A percentile compares a stretch with the other conserved stretches of the same genome.
These are phyloP conservation scores for Aspergillus diversus DNA, from an alignment of 495 filamentous ascomycete genomes.

Conservation along the genomic window DNA sequence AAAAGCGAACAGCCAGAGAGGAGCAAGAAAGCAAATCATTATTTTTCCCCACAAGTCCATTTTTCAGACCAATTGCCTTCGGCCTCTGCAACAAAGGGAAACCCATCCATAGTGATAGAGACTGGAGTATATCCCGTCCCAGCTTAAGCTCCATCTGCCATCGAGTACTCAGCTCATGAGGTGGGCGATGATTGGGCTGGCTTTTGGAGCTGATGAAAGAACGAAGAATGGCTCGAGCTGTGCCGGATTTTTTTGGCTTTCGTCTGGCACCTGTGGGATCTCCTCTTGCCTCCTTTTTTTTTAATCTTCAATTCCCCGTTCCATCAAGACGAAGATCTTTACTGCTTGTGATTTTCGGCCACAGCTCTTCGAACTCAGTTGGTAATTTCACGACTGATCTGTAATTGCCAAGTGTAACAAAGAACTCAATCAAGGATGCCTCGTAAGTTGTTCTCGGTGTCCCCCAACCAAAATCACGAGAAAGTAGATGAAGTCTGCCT, in stretches of 20 bases:
- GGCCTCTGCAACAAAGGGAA: neutral
- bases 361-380: neutral
- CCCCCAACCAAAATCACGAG: too few relatives aligned
- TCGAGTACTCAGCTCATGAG: neutral
- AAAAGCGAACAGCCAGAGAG: neutral
- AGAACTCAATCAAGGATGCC: too few relatives aligned
- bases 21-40: constrained; percentile 10
- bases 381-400: neutral
- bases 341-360: neutral
- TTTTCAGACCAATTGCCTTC: constrained; percentile 11
- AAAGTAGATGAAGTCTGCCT: too few relatives aligned
- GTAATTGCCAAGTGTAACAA: too few relatives aligned
- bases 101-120: neutral
- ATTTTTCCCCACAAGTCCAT: constrained; percentile 12
- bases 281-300: neutral
- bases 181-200: neutral
- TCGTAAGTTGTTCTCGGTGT: too few relatives aligned
- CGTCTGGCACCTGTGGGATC: neutral
- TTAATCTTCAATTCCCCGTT: neutral
- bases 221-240: neutral
- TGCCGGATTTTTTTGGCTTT: neutral
- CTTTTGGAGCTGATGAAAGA: neutral
- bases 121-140: neutral
- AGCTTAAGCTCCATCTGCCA: constrained; percentile 4
- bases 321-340: constrained; percentile 10